Conservation (phyloP, 441 rosid species). For the Geranium incanum region DNA sequence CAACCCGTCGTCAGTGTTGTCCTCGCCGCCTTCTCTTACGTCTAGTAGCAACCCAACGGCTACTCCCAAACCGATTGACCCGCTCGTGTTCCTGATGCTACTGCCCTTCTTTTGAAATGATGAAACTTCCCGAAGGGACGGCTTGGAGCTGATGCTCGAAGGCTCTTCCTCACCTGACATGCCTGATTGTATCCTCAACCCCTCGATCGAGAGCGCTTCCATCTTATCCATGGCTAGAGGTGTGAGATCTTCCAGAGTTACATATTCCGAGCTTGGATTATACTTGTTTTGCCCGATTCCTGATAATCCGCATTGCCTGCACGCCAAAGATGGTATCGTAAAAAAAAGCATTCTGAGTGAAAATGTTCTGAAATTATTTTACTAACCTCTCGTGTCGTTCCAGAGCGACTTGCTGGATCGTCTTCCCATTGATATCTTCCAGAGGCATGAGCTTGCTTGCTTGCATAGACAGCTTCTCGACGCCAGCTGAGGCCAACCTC, state of each 20-base stretch:
- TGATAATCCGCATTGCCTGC: conserved; percentile 47
- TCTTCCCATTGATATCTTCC: conserved; percentile 87
- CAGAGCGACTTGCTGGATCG: conserved; percentile 62
- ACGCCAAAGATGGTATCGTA: conserved; percentile 14
- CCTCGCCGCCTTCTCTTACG: conserved; percentile 38
- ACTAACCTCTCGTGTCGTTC: conserved; percentile 59
- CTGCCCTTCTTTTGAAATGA: conserved; percentile 57
- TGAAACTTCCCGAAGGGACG: conserved; percentile 60
- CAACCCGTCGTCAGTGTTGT: conserved; percentile 54
- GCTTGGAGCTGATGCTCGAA: conserved; percentile 52
- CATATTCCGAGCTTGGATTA: conserved; percentile 52
- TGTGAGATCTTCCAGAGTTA: conserved; percentile 83
- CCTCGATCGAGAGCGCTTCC: conserved; percentile 90
- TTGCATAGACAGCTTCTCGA: conserved; percentile 93
- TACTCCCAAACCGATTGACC: conserved; percentile 68
- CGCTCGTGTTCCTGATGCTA: conserved; percentile 27
- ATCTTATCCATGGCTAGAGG: conserved; percentile 95
- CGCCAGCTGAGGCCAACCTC: conserved; percentile 71
- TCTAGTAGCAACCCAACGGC: conserved; percentile 78
- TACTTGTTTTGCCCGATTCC: conserved; percentile 31
- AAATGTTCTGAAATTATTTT: conserved; percentile 21
- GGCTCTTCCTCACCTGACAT: conserved; percentile 66
- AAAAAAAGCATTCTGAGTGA: background rate
- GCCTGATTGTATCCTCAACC: conserved; percentile 81
- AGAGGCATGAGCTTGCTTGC: conserved; percentile 88